Evolutionary conservation across 78 protist species (phyloP).

Genomic region (Capsaspora owczarzaki): DNA sequence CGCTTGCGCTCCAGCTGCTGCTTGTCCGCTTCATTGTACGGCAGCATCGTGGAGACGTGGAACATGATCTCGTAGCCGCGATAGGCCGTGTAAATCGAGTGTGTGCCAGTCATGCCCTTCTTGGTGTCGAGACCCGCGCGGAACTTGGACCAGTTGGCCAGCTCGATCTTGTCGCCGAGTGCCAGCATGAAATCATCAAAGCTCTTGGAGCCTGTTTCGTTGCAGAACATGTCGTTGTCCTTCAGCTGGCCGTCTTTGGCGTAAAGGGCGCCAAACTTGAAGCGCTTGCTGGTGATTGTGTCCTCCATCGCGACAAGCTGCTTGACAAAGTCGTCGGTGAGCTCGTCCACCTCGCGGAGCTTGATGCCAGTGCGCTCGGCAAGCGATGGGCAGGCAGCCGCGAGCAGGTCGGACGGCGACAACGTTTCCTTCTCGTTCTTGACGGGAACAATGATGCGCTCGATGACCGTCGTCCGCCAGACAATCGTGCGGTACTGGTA

Average conservation of each 20-base stretch:
- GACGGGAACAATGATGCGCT: not conserved
- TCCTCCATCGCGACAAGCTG: too few relatives aligned
- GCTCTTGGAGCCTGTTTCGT: conserved; percentile 3
- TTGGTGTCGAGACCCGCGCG: conserved; percentile 55
- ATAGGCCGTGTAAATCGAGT: conserved; percentile 35
- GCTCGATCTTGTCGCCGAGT: conserved; percentile 45
- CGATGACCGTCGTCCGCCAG: not conserved
- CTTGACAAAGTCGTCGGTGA: too few relatives aligned
- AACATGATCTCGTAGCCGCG: conserved; percentile 64
- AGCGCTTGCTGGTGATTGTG: not conserved
- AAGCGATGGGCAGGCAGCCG: not conserved
- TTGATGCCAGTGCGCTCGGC: not conserved
- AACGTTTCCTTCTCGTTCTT: conserved; percentile 1
- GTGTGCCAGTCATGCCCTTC: conserved; percentile 43
- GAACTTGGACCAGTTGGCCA: conserved; percentile 42
- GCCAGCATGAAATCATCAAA: conserved; percentile 49
- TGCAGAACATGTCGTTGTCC: conserved; percentile 14
- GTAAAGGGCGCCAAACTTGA: too few relatives aligned
- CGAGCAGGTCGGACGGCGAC: not conserved
- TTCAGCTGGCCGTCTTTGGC: too few relatives aligned
- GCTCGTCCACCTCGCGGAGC: not conserved
- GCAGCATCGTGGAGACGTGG: conserved; percentile 66
- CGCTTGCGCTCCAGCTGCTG: conserved; percentile 71
- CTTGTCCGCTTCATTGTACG: conserved; percentile 32
- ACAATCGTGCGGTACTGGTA: conserved; percentile 1